These are phyloP conservation scores for Salinomyces thailandicus DNA, from an alignment of 2,329 filamentous ascomycete genomes.

Conservation along the genomic window DNA sequence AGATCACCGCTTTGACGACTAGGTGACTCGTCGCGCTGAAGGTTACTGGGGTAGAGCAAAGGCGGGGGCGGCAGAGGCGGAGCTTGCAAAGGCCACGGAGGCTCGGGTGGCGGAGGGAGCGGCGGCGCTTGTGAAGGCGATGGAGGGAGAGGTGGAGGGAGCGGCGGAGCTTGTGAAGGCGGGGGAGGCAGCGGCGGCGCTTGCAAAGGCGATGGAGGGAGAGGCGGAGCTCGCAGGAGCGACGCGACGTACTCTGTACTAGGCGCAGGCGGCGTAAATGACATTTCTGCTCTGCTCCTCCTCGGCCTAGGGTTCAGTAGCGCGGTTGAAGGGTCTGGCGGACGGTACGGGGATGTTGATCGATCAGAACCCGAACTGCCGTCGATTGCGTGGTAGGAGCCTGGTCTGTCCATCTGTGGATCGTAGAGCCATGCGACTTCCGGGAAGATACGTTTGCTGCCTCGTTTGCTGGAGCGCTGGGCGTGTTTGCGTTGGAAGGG, in stretches of 20 bases:
- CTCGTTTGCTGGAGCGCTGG: slow-evolving; percentile 3
- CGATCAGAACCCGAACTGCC: not conserved
- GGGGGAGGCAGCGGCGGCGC: not conserved
- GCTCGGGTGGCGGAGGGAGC: not conserved
- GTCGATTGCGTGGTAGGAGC: not conserved
- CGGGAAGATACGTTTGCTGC: slow-evolving; percentile 6
- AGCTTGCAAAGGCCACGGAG: not conserved
- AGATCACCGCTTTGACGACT: not conserved
- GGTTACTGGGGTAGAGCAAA: too few species aligned
- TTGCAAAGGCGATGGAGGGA: not conserved
- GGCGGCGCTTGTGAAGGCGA: not conserved
- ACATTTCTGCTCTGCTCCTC: slow-evolving; percentile 1
- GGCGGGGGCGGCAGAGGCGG: too few species aligned
- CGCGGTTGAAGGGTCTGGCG: not conserved
- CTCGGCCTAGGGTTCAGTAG: slow-evolving; percentile 1
- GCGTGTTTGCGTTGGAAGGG: slow-evolving; percentile 2
- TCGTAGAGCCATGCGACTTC: slow-evolving; percentile 14
- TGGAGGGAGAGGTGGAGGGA: too few species aligned
- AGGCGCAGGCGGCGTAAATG: not conserved
- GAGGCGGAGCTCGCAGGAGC: not conserved
- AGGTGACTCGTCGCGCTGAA: not conserved
- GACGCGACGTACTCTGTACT: too few species aligned
- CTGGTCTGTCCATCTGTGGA: slow-evolving; percentile 1
- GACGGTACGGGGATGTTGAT: not conserved
- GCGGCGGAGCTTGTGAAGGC: not conserved